Percentiles rank a stretch among this genome's conserved stretches.
Evolutionary conservation across 2,329 filamentous ascomycete species (phyloP).

Genomic region (Colletotrichum aenigma): DNA sequence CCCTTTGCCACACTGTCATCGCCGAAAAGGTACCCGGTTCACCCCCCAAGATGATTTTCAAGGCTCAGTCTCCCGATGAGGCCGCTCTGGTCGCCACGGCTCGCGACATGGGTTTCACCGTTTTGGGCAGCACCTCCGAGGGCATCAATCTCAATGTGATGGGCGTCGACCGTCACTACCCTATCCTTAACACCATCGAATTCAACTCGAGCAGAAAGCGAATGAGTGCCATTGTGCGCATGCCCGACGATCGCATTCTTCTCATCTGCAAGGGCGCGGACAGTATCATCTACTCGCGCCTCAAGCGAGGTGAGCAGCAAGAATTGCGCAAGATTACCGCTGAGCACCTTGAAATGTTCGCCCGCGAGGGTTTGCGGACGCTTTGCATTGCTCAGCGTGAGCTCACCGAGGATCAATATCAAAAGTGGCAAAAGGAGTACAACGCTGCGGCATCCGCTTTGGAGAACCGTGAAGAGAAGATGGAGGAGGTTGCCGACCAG

Average conservation of each 20-base stretch:
- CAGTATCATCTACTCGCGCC: constrained; percentile 92
- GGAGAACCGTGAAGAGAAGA: constrained; percentile 86
- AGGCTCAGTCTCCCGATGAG: constrained; percentile 96
- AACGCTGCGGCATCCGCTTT: constrained; percentile 86
- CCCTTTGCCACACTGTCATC: constrained; percentile 96
- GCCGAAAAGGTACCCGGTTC: constrained; percentile 90
- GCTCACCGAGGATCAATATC: constrained; percentile 82
- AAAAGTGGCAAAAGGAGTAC: constrained; percentile 83
- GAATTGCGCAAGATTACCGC: constrained; percentile 85
- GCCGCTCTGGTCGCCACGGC: constrained; percentile 93
- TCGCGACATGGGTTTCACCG: constrained; percentile 92
- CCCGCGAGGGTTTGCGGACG: constrained; percentile 90
- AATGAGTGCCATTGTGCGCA: constrained; percentile 96
- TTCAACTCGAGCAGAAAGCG: constrained; percentile 97
- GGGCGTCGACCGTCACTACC: constrained; percentile 84
- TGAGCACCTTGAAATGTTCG: constrained; percentile 96
- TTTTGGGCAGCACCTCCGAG: constrained; percentile 79
- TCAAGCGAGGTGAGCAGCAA: constrained; percentile 83
- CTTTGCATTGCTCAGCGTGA: constrained; percentile 90
- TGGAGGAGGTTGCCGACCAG: constrained; percentile 85
- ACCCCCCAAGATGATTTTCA: constrained; percentile 89
- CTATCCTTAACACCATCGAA: constrained; percentile 91
- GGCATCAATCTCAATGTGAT: constrained; percentile 86
- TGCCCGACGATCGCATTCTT: constrained; percentile 89
- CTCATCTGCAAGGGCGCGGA: constrained; percentile 98